Evolutionary conservation across 148 eudicot genomes (phyloP), one percentile per base, ranked within the genome.

Genomic region (Simmondsia chinensis): DNA sequence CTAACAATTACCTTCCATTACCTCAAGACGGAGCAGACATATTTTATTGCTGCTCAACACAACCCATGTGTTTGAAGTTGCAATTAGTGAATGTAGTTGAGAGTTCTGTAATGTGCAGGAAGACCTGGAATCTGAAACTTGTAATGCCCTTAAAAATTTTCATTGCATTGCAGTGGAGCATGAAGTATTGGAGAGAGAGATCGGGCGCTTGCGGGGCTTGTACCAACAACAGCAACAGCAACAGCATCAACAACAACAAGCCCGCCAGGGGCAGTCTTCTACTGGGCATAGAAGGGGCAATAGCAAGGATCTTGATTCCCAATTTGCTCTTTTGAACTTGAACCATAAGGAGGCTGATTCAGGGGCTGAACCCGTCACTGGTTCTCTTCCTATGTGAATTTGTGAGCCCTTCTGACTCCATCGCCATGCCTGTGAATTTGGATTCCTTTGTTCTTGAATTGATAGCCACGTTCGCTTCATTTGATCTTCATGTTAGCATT

Each of bases 261-360:
- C 51, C 28, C 75, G 37, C 16, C 64, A 53, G 22, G 40, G 69
- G 20, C 69, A 46, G 30, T 28, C 65, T 18, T 17, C 83, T 57
- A 56, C 82, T 23, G 54, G 74, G 49, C 94, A 62, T 57, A 75
- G 84, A 49, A 79, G 88, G 38, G 52, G 48, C 36, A 74, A 53
- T 11, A 87, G 96, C 63, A 74, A 71, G 57, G 94, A 87, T 50
- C 85, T 83, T 11, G 94, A 83, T 47, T 69, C 76, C 2, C 96
- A 87, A 46, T 74, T 87, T 41, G 76, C 86, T 29, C 70, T 53
- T 30, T 85, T 87, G 29, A 63, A 69, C 46, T 58, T 87, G 47
- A 83, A 70, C 48, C 81, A 68, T 48, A 63, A 73, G 57, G 91
- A 80, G 21, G 29, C 83, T 53, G 52, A 37, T 39, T 54, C 83